phyloP scores from a whole-genome alignment of 176 grass and related monocot genomes.

The Juncus effusus region DNA sequence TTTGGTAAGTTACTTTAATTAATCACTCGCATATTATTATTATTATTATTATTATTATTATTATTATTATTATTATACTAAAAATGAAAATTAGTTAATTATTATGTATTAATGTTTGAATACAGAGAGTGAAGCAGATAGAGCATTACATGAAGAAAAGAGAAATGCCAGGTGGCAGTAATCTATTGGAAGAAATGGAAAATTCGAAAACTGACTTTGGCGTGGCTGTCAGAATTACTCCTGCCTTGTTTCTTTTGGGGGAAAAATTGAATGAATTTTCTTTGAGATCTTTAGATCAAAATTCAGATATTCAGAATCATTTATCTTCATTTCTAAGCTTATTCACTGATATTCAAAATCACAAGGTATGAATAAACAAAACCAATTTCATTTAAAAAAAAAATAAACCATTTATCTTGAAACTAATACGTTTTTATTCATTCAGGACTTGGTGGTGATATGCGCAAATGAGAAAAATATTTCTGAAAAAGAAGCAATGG shows the following conservation, averaged over 20 bases:
- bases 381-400: not conserved
- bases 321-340: slow-evolving; percentile 19
- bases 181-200: slow-evolving; percentile 19
- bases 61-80: not conserved
- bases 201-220: slow-evolving; percentile 16
- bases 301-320: slow-evolving; percentile 12
- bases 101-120: not conserved
- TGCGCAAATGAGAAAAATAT: slow-evolving; percentile 17
- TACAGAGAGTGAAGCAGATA: slow-evolving; percentile 27
- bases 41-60: not conserved
- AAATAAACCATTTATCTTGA: not conserved
- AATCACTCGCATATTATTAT: not conserved
- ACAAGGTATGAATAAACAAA: slow-evolving; percentile 17
- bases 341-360: slow-evolving; percentile 17
- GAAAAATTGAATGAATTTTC: not conserved
- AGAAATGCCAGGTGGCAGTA: not conserved
- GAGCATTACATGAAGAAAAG: slow-evolving; percentile 24
- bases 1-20: slow-evolving; percentile 22
- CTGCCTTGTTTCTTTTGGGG: slow-evolving; percentile 30
- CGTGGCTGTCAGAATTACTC: slow-evolving; percentile 19
- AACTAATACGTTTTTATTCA: not conserved
- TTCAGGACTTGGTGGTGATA: not conserved
- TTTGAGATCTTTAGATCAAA: slow-evolving; percentile 20
- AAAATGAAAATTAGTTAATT: no score
- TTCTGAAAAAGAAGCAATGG: slow-evolving; percentile 18